Percentiles rank a stretch among this genome's conserved stretches.
Conservation (phyloP, 257 asterid genomes). For the Solanum medicagineum region DNA sequence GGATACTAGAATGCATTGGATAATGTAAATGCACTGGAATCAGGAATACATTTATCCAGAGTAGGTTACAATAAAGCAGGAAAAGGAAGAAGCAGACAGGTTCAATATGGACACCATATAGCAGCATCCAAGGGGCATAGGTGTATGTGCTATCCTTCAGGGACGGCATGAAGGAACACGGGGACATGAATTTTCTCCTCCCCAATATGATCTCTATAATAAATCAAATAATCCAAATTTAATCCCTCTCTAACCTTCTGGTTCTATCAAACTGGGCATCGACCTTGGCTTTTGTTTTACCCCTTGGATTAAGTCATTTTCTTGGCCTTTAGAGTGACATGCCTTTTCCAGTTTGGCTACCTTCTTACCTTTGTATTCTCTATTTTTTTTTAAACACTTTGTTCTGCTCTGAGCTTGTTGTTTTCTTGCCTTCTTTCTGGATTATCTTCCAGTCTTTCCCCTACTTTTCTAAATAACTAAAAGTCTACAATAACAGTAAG, state of each 20-base stretch:
- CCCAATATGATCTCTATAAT: too few species aligned
- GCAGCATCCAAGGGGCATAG: background rate
- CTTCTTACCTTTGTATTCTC: background rate
- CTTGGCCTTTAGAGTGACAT: background rate
- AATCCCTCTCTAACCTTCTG: background rate
- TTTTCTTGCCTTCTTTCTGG: background rate
- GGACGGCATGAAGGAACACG: background rate
- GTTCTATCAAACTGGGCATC: background rate
- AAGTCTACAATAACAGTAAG: background rate
- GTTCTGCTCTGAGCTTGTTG: background rate
- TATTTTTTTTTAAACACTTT: background rate
- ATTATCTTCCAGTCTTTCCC: background rate
- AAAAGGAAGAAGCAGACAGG: background rate
- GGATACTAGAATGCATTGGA: background rate
- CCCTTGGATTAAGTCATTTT: background rate
- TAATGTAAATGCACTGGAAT: background rate
- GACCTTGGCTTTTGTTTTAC: background rate
- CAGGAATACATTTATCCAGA: background rate
- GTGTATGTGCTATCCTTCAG: background rate
- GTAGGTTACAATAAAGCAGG: background rate
- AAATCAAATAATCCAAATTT: background rate
- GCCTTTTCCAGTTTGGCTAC: background rate
- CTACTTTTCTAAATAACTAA: background rate
- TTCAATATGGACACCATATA: background rate
- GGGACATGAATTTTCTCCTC: background rate